These are phyloP conservation scores for Aspergillus quadrilineatus DNA, from an alignment of 2,329 filamentous ascomycete genomes.

Conservation along the genomic window DNA sequence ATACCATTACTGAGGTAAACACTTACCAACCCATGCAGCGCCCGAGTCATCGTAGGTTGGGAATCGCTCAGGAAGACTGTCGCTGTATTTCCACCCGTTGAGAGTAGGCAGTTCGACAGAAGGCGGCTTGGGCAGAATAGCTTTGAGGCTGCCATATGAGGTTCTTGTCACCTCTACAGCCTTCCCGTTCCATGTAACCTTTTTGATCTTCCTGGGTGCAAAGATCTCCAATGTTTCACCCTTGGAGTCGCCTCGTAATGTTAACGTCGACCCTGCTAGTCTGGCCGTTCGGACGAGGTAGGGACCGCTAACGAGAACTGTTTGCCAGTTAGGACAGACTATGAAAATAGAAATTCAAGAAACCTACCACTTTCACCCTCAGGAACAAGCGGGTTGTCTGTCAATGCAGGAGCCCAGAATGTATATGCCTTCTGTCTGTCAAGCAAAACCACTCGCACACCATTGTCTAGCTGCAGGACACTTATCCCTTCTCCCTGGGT, in stretches of 20 bases:
- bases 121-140: slow-evolving; percentile 29
- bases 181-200: slow-evolving; percentile 55
- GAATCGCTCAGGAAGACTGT: slow-evolving; percentile 46
- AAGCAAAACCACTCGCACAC: slow-evolving; percentile 52
- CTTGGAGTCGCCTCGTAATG: slow-evolving; percentile 49
- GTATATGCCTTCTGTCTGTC: slow-evolving; percentile 56
- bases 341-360: not conserved
- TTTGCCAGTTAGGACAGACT: not conserved
- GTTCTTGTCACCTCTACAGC: slow-evolving; percentile 32
- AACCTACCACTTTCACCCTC: slow-evolving; percentile 47
- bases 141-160: slow-evolving; percentile 42
- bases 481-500: slow-evolving; percentile 52
- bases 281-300: slow-evolving; percentile 53
- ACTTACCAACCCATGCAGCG: slow-evolving; percentile 35
- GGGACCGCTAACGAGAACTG: slow-evolving; percentile 54
- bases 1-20: not conserved
- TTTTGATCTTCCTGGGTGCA: slow-evolving; percentile 46
- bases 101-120: slow-evolving; percentile 35
- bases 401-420: slow-evolving; percentile 57
- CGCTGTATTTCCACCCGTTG: slow-evolving; percentile 41
- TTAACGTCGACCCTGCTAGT: slow-evolving; percentile 39
- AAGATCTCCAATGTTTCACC: slow-evolving; percentile 48
- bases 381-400: slow-evolving; percentile 47
- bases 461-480: slow-evolving; percentile 49
- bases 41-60: slow-evolving; percentile 45